Conservation (phyloP, 805 yeast species). For the Wickerhamiella musiphila region DNA sequence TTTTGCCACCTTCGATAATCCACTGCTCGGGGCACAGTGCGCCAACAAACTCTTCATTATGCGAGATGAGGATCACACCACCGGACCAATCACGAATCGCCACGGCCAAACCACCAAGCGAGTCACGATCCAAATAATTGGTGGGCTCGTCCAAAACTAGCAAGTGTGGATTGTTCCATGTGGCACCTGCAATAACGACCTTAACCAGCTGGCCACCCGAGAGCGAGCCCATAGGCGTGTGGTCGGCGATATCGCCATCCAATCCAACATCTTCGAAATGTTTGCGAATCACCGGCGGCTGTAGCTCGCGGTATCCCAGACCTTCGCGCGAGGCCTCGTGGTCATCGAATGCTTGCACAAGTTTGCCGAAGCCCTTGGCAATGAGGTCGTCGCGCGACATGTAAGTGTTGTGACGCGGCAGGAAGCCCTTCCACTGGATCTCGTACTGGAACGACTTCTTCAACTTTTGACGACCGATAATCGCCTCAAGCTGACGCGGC, state of each 20-base stretch:
- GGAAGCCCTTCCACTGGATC: constrained; percentile 81
- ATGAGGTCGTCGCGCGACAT: constrained; percentile 67
- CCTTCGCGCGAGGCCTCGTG: constrained; percentile 99
- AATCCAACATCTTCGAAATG: constrained; percentile 95
- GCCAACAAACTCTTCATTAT: constrained; percentile 90
- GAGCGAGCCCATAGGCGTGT: constrained; percentile 88
- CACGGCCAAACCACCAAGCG: constrained; percentile 90
- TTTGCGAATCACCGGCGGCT: constrained; percentile 82
- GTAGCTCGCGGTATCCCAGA: constrained; percentile 88
- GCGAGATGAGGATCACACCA: constrained; percentile 97
- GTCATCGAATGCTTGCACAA: constrained; percentile 94
- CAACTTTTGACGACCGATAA: constrained; percentile 92
- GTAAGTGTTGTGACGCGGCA: constrained; percentile 89
- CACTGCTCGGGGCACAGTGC: constrained; percentile 98
- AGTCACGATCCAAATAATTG: constrained; percentile 97
- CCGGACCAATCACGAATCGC: constrained; percentile 98
- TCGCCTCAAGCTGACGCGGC: constrained; percentile 74
- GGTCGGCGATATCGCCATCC: constrained; percentile 97
- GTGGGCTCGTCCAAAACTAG: constrained; percentile 98
- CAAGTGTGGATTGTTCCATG: constrained; percentile 98
- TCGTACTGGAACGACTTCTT: constrained; percentile 96
- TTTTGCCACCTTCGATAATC: constrained; percentile 84
- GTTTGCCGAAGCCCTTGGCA: constrained; percentile 73
- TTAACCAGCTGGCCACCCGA: constrained; percentile 97
- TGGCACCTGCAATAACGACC: constrained; percentile 98